Base-by-base conservation (phyloP, 805 yeast genomes). In the Metschnikowia santaceciliae region DNA sequence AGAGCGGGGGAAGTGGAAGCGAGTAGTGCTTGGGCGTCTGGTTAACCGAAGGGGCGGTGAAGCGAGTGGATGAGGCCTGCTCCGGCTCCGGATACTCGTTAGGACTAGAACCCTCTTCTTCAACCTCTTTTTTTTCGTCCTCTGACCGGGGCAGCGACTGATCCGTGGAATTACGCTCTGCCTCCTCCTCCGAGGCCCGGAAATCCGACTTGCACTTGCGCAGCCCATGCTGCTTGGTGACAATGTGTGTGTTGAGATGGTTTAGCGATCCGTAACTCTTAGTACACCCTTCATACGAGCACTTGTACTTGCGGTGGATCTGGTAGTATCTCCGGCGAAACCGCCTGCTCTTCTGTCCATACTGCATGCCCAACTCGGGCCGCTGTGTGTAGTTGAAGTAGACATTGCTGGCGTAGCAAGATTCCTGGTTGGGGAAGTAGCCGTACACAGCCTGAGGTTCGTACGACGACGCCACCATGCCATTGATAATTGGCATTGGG, bases 161-260 rank as follows among this genome's bases (percentile, higher is more conserved):
- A 32, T 39, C 42, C 13, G 42, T 23, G 14, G 32, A 22, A 19
- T 17, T 17, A 7, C 46, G 38, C 17, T 23, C 46, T 4, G 20
- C 37, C 20, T 42, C 46, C 11, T 32, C 26, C n/a, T 23, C 46
- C 4, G 33, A 19, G n/a, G n/a, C 46, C 4, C 46, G 46, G 57
- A 70, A 73, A 51, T 73, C 76, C 17, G 70, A 69, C 54, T 72
- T 73, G 26, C 70, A 64, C 56, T 71, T 71, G 35, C 77, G 60
- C 46, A 64, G 69, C n/a, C 77, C 77, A 53, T 73, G 77, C 42
- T 70, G 73, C 52, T 73, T 72, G 53, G 76, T 71, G 30, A 73
- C 76, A 4, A 73, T 72, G 56, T 73, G 77, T 11, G 77, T 73
- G 57, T 73, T 73, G 46, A 73, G 57, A 57, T 73, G 77, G 58